Percentiles rank a stretch among this genome's conserved stretches.
These are phyloP conservation scores for Tolypocladium nubicola DNA, from an alignment of 2,329 filamentous ascomycete genomes.

Conservation along the genomic window DNA sequence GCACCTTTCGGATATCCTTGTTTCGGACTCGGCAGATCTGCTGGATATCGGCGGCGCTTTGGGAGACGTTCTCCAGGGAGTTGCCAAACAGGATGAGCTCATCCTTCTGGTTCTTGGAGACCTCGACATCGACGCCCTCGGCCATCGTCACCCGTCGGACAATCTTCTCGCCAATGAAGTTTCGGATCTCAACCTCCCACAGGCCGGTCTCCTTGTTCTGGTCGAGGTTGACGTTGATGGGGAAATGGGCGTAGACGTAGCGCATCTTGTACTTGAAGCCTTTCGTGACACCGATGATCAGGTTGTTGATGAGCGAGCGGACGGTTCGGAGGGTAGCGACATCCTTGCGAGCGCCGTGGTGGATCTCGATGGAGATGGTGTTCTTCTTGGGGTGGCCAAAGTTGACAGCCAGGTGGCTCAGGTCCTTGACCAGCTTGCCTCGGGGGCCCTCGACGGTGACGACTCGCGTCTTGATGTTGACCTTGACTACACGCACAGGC, in stretches of 20 bases:
- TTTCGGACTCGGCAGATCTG: constrained; percentile 99
- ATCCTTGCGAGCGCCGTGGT: constrained; percentile 97
- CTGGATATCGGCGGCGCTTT: constrained; percentile 98
- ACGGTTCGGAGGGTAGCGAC: constrained; percentile 97
- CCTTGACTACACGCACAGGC: constrained; percentile 62
- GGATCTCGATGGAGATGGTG: constrained; percentile 91
- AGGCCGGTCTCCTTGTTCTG: constrained; percentile 87
- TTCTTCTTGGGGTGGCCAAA: constrained; percentile 82
- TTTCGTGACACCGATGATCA: constrained; percentile 97
- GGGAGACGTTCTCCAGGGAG: constrained; percentile 94
- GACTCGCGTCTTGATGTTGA: constrained; percentile 91
- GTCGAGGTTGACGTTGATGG: constrained; percentile 99
- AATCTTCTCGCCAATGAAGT: constrained; percentile 99
- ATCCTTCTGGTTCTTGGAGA: constrained; percentile 92
- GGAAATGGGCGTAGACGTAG: constrained; percentile 99
- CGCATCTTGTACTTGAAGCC: constrained; percentile 99
- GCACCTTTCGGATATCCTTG: constrained; percentile 99
- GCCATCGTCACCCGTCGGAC: constrained; percentile 87
- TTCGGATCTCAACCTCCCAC: constrained; percentile 94
- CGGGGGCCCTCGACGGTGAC: constrained; percentile 96
- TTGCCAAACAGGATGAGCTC: constrained; percentile 90
- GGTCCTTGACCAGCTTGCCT: constrained; percentile 95
- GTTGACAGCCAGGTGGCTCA: constrained; percentile 91
- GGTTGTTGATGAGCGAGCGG: constrained; percentile 96
- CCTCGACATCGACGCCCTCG: constrained; percentile 79